Evolutionary conservation across 306 rosid species (phyloP).

Genomic region (Citrullus mucosospermus): DNA sequence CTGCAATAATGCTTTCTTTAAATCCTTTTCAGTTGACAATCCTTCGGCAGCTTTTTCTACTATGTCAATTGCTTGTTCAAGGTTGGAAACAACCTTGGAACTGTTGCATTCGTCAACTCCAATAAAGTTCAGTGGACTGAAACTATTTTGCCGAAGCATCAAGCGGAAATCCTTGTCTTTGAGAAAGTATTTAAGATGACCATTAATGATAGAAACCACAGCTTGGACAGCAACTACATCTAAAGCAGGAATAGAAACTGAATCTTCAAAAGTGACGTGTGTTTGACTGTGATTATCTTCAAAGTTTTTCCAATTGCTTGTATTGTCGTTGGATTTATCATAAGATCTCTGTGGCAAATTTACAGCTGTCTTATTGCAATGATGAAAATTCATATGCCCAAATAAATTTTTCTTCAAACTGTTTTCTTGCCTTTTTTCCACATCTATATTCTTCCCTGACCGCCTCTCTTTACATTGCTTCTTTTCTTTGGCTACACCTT

Average conservation of each 20-base stretch:
- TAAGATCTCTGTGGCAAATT: background rate
- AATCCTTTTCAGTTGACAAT: constrained; percentile 22
- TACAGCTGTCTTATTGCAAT: constrained; percentile 6
- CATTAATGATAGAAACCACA: constrained; percentile 57
- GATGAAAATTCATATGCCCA: constrained; percentile 17
- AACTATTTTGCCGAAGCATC: constrained; percentile 31
- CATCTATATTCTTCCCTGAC: background rate
- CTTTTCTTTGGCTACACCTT: constrained; percentile 4
- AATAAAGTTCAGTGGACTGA: constrained; percentile 34
- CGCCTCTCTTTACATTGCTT: constrained; percentile 12
- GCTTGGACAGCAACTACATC: constrained; percentile 43
- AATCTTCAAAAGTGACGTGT: background rate
- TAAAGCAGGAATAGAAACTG: constrained; percentile 20
- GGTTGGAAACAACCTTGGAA: constrained; percentile 41
- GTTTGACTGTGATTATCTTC: constrained; percentile 11
- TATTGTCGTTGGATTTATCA: constrained; percentile 9
- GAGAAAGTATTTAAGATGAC: constrained; percentile 42
- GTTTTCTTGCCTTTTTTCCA: constrained; percentile 9
- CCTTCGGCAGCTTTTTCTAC: constrained; percentile 45
- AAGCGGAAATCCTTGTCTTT: constrained; percentile 45
- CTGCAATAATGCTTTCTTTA: constrained; percentile 47
- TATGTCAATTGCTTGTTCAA: constrained; percentile 63
- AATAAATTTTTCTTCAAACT: constrained; percentile 13
- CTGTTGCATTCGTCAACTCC: constrained; percentile 25
- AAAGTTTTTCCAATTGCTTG: constrained; percentile 16